Conservation (phyloP, 2,329 filamentous ascomycete species). For the Pseudogymnoascus sp. region DNA sequence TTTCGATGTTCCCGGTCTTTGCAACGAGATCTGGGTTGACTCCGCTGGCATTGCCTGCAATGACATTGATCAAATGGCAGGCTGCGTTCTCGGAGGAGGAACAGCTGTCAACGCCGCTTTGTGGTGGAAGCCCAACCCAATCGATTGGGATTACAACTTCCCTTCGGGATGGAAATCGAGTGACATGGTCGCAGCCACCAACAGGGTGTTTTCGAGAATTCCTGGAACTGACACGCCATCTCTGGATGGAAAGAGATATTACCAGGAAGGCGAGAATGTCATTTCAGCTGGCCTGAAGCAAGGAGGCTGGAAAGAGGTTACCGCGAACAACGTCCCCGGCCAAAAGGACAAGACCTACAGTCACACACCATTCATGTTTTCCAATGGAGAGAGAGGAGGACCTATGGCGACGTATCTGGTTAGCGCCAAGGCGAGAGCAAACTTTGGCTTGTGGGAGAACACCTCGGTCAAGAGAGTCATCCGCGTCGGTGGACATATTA, state of each 20-base stretch:
- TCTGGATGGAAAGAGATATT: constrained; percentile 55
- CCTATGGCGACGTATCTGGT: constrained; percentile 64
- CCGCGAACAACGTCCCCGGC: constrained; percentile 38
- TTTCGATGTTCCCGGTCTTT: constrained; percentile 10
- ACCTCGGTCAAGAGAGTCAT: constrained; percentile 57
- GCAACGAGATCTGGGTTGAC: constrained; percentile 5
- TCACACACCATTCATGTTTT: constrained; percentile 58
- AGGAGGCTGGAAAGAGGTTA: constrained; percentile 44
- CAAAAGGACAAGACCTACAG: constrained; percentile 57
- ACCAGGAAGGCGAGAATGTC: constrained; percentile 55
- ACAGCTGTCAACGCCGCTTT: constrained; percentile 52
- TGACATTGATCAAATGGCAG: constrained; percentile 54
- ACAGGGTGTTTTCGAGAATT: constrained; percentile 57
- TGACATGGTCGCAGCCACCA: constrained; percentile 51
- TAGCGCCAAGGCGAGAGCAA: constrained; percentile 46
- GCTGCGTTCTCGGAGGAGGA: constrained; percentile 57
- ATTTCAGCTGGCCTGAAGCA: constrained; percentile 41
- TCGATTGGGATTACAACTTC: constrained; percentile 66
- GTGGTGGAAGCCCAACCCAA: constrained; percentile 54
- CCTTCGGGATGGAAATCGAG: constrained; percentile 55
- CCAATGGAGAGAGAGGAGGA: constrained; percentile 55
- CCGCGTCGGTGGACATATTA: constrained; percentile 51
- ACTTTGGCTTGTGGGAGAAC: constrained; percentile 59
- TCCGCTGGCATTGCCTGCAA: constrained; percentile 28
- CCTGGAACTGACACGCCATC: constrained; percentile 60